These are phyloP conservation scores for Carex cristatella DNA, from an alignment of 176 grass and related monocot species.

Conservation along the genomic window DNA sequence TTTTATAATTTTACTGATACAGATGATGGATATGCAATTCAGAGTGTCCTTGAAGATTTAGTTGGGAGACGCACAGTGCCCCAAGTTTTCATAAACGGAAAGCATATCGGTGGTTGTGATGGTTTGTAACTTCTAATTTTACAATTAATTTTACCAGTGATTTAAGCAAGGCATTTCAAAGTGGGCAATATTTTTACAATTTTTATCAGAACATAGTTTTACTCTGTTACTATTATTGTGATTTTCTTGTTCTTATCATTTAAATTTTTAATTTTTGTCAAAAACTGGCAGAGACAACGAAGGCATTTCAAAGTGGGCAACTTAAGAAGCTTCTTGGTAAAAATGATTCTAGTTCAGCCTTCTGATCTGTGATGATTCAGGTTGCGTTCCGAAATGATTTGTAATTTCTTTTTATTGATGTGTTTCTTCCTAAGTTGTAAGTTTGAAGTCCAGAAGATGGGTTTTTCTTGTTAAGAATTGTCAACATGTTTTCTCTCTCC, in stretches of 20 bases:
- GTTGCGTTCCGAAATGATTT: not conserved
- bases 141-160: not conserved
- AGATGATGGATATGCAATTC: conserved; percentile 73
- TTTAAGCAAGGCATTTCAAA: too few relatives aligned
- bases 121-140: conserved; percentile 36
- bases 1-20: conserved; percentile 17
- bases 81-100: conserved; percentile 88
- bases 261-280: not conserved
- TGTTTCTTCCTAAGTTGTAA: not conserved
- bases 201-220: not conserved
- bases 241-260: not conserved
- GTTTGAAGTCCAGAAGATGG: not conserved
- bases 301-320: conserved; percentile 46
- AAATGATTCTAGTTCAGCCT: conserved; percentile 14
- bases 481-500: not conserved
- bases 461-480: not conserved
- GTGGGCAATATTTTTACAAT: too few relatives aligned
- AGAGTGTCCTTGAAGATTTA: conserved; percentile 77
- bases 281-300: conserved; percentile 46
- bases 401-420: not conserved
- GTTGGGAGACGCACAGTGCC: conserved; percentile 75
- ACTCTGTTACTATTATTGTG: not conserved
- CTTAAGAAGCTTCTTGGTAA: conserved; percentile 68
- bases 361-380: not conserved
- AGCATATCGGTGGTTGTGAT: conserved; percentile 83